Evolutionary conservation across 2,329 filamentous ascomycete species (phyloP).

Genomic region (Zasmidium citrigriseum): DNA sequence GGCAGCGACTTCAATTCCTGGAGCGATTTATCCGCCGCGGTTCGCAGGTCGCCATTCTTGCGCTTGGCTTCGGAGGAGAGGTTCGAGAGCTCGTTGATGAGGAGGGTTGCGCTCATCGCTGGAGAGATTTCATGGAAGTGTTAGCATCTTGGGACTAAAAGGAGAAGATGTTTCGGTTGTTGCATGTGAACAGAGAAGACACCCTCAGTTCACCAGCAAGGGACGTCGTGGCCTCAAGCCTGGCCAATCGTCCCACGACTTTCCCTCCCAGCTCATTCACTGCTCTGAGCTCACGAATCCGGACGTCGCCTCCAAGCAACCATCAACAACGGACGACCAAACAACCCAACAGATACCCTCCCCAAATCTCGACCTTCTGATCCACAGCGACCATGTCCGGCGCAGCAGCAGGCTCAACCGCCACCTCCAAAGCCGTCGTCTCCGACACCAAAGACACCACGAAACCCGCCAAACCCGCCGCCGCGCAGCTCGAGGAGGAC

Average conservation of each 20-base stretch:
- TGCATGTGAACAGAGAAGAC: too few relatives aligned
- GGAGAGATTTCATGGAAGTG: not conserved
- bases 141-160: too few relatives aligned
- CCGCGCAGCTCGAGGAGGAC: constrained; percentile 82
- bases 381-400: constrained; percentile 50
- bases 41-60: constrained; percentile 86
- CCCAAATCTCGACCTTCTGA: not conserved
- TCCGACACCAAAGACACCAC: constrained; percentile 41
- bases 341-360: not conserved
- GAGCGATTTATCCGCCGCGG: constrained; percentile 89
- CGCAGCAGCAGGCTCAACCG: constrained; percentile 39
- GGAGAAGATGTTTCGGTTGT: too few relatives aligned
- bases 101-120: constrained; percentile 33
- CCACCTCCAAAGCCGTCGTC: constrained; percentile 44
- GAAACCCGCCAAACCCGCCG: constrained; percentile 57
- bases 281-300: not conserved
- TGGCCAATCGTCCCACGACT: too few relatives aligned
- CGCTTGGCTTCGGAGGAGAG: constrained; percentile 74
- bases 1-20: constrained; percentile 81
- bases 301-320: not conserved
- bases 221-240: too few relatives aligned
- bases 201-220: too few relatives aligned
- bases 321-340: not conserved
- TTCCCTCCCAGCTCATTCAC: not conserved
- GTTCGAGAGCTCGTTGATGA: constrained; percentile 33